Conservation (phyloP, 306 rosid genomes). For the Cicer judaicum region DNA sequence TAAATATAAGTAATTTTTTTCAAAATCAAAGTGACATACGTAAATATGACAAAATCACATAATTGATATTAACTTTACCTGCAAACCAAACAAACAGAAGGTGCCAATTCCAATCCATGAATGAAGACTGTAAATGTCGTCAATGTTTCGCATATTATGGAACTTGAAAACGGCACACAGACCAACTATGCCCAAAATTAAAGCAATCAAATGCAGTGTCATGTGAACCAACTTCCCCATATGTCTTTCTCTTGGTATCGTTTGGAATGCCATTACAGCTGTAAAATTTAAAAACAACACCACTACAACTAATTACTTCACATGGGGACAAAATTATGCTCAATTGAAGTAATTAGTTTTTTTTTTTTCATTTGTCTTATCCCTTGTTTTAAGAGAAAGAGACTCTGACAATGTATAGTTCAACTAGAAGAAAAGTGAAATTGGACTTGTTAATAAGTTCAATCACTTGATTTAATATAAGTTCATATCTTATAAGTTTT, state of each 20-base stretch:
- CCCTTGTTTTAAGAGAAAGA: no score
- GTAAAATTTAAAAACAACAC: conserved; percentile 14
- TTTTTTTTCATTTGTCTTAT: no score
- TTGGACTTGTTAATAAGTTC: no score
- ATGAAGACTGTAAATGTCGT: conserved; percentile 65
- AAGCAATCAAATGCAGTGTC: conserved; percentile 60
- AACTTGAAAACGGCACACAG: conserved; percentile 76
- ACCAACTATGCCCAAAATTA: conserved; percentile 64
- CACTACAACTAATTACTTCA: no score
- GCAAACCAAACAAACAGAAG: conserved; percentile 64
- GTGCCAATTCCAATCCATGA: conserved; percentile 88
- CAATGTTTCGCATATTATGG: conserved; percentile 51
- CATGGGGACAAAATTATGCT: no score
- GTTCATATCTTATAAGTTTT: no score
- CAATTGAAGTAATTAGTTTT: no score
- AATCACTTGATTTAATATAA: no score
- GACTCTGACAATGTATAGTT: no score
- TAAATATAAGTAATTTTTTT: no score
- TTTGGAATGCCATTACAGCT: conserved; percentile 82
- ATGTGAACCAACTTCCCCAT: conserved; percentile 61
- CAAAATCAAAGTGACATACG: no score
- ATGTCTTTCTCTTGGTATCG: conserved; percentile 41
- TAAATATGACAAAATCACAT: not conserved
- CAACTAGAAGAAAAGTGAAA: no score
- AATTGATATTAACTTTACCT: conserved; percentile 51